Evolutionary conservation across 192 early-diverging fungal genomes (phyloP), one percentile per base, ranked within the genome.

Genomic region (Gaertneriomyces sp.): DNA sequence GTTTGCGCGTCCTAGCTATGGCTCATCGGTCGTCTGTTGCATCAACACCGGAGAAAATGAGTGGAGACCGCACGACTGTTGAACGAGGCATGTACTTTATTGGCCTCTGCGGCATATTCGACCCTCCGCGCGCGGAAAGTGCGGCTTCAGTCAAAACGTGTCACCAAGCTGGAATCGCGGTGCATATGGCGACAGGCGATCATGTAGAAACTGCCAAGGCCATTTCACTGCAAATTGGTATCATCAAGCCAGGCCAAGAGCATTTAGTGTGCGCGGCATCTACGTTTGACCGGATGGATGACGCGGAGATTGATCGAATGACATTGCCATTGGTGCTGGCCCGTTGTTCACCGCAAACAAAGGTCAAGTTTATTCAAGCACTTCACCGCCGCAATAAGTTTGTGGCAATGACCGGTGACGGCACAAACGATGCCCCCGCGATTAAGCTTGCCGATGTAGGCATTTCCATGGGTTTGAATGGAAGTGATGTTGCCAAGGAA

Each of bases 401-500:
- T 61, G 95, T 98, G 0, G 92, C 95, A 0, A 93, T 98, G 0
- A 98, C 95, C 40, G 95, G 95, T 19, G 95, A 98, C 74, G 95
- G 95, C 17, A 98, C 95, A 14, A 98, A 98, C 73, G 95, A 98
- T 71, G 94, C 88, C 7, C 93, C 92, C 1, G 92, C 92, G 16
- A 82, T 96, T 17, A 91, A 91, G 77, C 75, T 87, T 69, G 90
- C 92, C 7, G 92, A 96, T 76, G 88, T 96, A 69, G 93, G 93
- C 38, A 93, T 96, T 75, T 85, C 86, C 53, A 95, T 94, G 93
- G 93, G 93, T 51, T 90, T 93, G 69, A 79, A 89, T 46, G 92
- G 93, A 45, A 93, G 90, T 12, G 94, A 98, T 72, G 95, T 98
- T 5, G 94, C 96, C 40, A 98, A 98, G 71, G 94, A 97, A 76